A percentile compares a stretch with the other conserved stretches of the same genome.
phyloP scores from a whole-genome alignment of 225 moss, liverwort and hornwort species.

The Polytrichum commune region DNA sequence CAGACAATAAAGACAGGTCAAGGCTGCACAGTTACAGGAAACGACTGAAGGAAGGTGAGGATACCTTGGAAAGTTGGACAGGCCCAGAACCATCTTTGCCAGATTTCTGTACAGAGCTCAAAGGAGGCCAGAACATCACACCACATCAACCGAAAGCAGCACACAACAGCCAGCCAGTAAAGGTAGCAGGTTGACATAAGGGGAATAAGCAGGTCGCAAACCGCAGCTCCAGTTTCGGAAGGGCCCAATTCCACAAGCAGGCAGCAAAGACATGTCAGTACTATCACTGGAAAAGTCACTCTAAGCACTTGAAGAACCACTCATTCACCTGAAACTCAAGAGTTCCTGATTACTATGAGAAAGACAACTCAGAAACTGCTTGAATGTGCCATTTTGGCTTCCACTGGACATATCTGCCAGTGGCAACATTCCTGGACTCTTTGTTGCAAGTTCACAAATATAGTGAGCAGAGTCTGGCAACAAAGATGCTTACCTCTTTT shows the following conservation, averaged over 20 bases:
- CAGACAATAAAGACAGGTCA: too few species aligned
- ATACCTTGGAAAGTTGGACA: conserved; percentile 92
- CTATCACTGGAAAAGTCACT: conserved; percentile 16
- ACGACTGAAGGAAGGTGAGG: too few species aligned
- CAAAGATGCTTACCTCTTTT: conserved; percentile 80
- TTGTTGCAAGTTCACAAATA: too few species aligned
- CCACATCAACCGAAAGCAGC: conserved; percentile 61
- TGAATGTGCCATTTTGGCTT: background rate
- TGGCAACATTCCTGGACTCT: too few species aligned
- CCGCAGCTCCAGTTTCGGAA: conserved; percentile 99
- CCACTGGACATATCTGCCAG: too few species aligned
- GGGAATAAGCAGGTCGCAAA: conserved; percentile 85
- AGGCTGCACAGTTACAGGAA: too few species aligned
- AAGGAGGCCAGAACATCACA: conserved; percentile 48
- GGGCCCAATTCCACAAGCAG: conserved; percentile 98
- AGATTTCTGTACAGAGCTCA: conserved; percentile 61
- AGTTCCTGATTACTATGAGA: background rate
- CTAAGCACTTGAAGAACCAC: background rate
- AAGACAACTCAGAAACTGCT: background rate
- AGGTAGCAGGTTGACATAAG: conserved; percentile 61
- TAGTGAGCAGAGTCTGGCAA: conserved; percentile 13
- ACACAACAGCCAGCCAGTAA: conserved; percentile 78
- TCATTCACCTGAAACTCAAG: too few species aligned
- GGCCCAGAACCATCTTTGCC: conserved; percentile 78
- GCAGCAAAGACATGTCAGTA: conserved; percentile 97